A percentile compares a stretch with the other conserved stretches of the same genome.
These are phyloP conservation scores for Mortierella sp. DNA, from an alignment of 371 early-diverging fungal species.

Conservation along the genomic window DNA sequence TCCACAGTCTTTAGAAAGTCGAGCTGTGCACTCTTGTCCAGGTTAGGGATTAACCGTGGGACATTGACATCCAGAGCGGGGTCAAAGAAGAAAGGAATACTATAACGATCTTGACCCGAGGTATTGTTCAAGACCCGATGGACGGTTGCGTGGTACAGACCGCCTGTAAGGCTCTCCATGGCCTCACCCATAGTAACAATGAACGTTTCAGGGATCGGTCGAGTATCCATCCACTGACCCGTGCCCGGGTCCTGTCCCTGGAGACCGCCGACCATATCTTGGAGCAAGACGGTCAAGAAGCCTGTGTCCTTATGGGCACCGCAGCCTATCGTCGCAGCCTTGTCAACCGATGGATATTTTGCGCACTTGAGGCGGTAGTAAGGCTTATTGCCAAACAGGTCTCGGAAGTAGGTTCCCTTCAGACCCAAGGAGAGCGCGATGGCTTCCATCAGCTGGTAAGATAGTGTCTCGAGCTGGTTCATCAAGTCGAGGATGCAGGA, in stretches of 20 bases:
- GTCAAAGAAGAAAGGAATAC: slow-evolving; percentile 65
- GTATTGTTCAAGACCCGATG: slow-evolving; percentile 73
- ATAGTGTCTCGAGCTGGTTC: slow-evolving; percentile 57
- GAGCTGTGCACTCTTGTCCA: slow-evolving; percentile 9
- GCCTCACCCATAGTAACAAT: slow-evolving; percentile 77
- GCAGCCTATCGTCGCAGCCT: slow-evolving; percentile 42
- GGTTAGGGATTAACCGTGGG: slow-evolving; percentile 35
- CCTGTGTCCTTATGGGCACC: slow-evolving; percentile 60
- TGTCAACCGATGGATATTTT: slow-evolving; percentile 43
- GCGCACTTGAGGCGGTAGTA: slow-evolving; percentile 56
- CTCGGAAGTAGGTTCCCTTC: slow-evolving; percentile 55
- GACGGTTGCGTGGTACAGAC: slow-evolving; percentile 66
- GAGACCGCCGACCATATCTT: slow-evolving; percentile 71
- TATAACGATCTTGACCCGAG: slow-evolving; percentile 60
- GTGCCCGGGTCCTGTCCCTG: slow-evolving; percentile 68
- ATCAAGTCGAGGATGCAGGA: slow-evolving; percentile 53
- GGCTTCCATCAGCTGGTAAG: slow-evolving; percentile 59
- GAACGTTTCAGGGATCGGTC: slow-evolving; percentile 69
- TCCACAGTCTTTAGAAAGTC: slow-evolving; percentile 9
- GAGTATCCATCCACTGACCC: slow-evolving; percentile 72
- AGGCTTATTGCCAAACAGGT: slow-evolving; percentile 59
- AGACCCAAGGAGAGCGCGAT: slow-evolving; percentile 64
- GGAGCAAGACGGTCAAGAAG: slow-evolving; percentile 67
- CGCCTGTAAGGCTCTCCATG: slow-evolving; percentile 67
- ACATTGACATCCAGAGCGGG: slow-evolving; percentile 57